These are phyloP conservation scores for Colletotrichum graminicola DNA, from an alignment of 2,329 filamentous ascomycete genomes.

Conservation along the genomic window DNA sequence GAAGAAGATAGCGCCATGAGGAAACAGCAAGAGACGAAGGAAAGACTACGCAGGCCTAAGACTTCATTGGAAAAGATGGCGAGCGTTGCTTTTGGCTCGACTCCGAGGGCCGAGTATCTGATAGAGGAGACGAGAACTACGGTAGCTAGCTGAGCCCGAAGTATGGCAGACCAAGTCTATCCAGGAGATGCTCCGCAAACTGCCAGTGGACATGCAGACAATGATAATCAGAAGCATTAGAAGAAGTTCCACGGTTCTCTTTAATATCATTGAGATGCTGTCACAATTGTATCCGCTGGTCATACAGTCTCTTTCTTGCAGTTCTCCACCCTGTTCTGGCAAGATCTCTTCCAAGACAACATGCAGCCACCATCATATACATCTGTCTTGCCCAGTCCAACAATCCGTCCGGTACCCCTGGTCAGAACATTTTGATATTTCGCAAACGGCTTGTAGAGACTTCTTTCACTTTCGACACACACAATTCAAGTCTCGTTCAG, in stretches of 20 bases:
- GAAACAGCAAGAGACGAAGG: not conserved
- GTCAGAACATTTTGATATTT: constrained; percentile 9
- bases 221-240: too few species aligned
- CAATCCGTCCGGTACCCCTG: constrained; percentile 7
- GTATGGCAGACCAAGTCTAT: not conserved
- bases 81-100: not conserved
- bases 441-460: constrained; percentile 17
- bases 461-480: constrained; percentile 38
- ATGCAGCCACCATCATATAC: too few species aligned
- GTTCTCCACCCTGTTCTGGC: constrained; percentile 1
- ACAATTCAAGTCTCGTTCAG: constrained; percentile 41
- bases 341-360: not conserved
- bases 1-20: not conserved
- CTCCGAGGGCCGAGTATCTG: not conserved
- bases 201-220: not conserved
- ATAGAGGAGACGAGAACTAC: not conserved
- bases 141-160: not conserved
- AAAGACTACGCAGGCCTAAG: not conserved
- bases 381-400: not conserved
- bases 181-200: not conserved
- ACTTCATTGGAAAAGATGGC: not conserved
- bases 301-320: not conserved
- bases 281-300: not conserved
- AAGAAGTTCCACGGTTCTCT: not conserved
- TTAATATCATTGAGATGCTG: not conserved